Evolutionary conservation across 2,329 filamentous ascomycete species (phyloP), one percentile per base, ranked within the genome.

Genomic region (Acephala macrosclerotiorum): DNA sequence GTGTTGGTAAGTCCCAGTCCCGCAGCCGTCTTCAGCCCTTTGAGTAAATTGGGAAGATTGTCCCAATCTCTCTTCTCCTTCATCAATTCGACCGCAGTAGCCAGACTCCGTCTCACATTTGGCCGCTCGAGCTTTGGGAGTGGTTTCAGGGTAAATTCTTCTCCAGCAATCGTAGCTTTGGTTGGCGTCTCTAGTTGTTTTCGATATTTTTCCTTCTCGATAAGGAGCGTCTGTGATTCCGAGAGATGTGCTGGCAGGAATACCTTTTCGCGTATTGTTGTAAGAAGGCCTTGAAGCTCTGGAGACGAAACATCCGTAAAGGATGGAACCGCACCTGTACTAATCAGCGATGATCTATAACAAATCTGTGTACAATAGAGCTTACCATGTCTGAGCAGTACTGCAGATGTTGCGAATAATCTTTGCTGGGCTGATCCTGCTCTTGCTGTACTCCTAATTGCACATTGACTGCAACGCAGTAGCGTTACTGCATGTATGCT

Each of bases 171-270:
- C 70, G 88, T 84, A 68, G 89, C 84, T 66, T 80, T 80, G 67
- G 89, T 80, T 42, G 87, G 85, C 40, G 80, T 77, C 66, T 83
- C 78, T 47, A 91, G 82, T 65, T 77, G 77, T 68, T 82, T 77
- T 69, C 80, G 78, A 75, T 82, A 79, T 67, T 80, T 82, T 16
- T 74, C 68, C 65, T 80, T 78, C 78, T 82, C 84, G 71, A 91
- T 77, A 66, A 85, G 80, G 70, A 83, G 80, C 71, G 81, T 84
- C 77, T 90, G 84, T 59, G 79, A 77, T 33, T 75, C 64, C 25
- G 83, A 80, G 33, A 92, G 84, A 74, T 88, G 85, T 36, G 82
- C 78, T n/a, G 88, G 88, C 49, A 91, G 78, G 75, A 91, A 85
- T 75, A 89, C 82, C 70, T 85, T 84, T 55, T 82, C 78, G 69